A percentile compares a stretch with the other conserved stretches of the same genome.
These are phyloP conservation scores for Bidens hawaiensis DNA, from an alignment of 140 eudicot species.

Conservation along the genomic window DNA sequence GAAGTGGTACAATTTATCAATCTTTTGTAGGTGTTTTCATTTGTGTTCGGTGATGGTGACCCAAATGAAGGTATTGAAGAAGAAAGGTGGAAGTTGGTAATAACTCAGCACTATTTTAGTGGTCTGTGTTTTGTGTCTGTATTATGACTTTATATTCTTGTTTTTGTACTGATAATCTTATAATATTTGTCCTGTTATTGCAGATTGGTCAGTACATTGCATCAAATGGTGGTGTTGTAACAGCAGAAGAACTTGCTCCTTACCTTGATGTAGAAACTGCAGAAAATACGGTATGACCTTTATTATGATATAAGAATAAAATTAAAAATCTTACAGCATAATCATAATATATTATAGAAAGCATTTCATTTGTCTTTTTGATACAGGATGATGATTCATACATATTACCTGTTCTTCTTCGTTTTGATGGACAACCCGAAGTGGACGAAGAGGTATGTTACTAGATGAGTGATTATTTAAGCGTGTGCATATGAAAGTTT, in stretches of 20 bases:
- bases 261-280: slow-evolving; percentile 73
- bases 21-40: slow-evolving; percentile 64
- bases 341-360: neutral
- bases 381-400: slow-evolving; percentile 81
- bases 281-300: slow-evolving; percentile 36
- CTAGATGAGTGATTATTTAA: neutral
- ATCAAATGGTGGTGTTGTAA: slow-evolving; percentile 81
- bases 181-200: slow-evolving; percentile 8
- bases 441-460: slow-evolving; percentile 81
- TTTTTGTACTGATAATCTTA: neutral
- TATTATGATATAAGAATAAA: neutral
- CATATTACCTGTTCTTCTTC: slow-evolving; percentile 80
- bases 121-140: slow-evolving; percentile 37
- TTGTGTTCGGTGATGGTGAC: no score
- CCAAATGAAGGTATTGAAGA: no score
- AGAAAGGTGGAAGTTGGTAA: slow-evolving; percentile 99
- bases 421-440: slow-evolving; percentile 89
- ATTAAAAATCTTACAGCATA: neutral
- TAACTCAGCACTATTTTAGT: slow-evolving; percentile 68
- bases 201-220: slow-evolving; percentile 83
- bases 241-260: slow-evolving; percentile 97
- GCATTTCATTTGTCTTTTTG: neutral
- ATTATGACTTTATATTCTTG: neutral
- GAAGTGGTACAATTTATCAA: slow-evolving; percentile 5
- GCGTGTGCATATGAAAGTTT: neutral